A percentile compares a stretch with the other conserved stretches of the same genome.
Conservation (phyloP, 2,329 filamentous ascomycete genomes). For the Aspergillus calidoustus region DNA sequence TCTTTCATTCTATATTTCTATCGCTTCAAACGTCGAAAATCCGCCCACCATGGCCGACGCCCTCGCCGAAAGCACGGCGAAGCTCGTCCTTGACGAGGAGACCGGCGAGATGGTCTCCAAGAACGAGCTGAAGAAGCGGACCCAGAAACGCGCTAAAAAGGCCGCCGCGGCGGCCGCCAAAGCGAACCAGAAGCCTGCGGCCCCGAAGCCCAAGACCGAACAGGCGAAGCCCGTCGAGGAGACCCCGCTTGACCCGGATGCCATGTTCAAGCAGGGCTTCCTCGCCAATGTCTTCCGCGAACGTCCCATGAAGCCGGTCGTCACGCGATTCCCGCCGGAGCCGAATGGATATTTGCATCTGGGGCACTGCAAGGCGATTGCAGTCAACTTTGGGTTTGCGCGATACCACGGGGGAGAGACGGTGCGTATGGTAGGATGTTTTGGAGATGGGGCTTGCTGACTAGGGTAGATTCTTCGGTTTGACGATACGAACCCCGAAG, state of each 20-base stretch:
- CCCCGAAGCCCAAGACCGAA: constrained; percentile 24
- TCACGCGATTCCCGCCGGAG: constrained; percentile 80
- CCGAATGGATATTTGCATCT: constrained; percentile 95
- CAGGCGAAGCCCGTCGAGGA: constrained; percentile 27
- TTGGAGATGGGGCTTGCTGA: constrained; percentile 5
- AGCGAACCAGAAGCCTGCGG: constrained; percentile 46
- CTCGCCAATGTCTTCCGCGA: constrained; percentile 73
- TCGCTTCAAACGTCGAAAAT: not conserved
- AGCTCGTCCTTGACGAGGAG: constrained; percentile 29
- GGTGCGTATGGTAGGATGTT: not conserved
- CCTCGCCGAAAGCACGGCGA: constrained; percentile 23
- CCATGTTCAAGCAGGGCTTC: constrained; percentile 82
- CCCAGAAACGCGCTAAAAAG: constrained; percentile 32
- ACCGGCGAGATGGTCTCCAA: constrained; percentile 32
- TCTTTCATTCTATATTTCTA: not conserved
- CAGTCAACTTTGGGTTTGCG: constrained; percentile 95
- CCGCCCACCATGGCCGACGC: constrained; percentile 25
- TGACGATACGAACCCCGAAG: constrained; percentile 94
- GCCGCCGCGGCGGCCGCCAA: constrained; percentile 34
- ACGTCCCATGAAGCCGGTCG: constrained; percentile 55
- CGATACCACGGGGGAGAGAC: constrained; percentile 74
- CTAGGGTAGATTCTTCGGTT: constrained; percentile 61
- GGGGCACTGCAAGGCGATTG: constrained; percentile 93
- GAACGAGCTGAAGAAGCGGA: constrained; percentile 35
- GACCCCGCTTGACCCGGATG: constrained; percentile 52